phyloP scores from a whole-genome alignment of 1,284 basidiomycete species.

The Gymnopus androsaceus region DNA sequence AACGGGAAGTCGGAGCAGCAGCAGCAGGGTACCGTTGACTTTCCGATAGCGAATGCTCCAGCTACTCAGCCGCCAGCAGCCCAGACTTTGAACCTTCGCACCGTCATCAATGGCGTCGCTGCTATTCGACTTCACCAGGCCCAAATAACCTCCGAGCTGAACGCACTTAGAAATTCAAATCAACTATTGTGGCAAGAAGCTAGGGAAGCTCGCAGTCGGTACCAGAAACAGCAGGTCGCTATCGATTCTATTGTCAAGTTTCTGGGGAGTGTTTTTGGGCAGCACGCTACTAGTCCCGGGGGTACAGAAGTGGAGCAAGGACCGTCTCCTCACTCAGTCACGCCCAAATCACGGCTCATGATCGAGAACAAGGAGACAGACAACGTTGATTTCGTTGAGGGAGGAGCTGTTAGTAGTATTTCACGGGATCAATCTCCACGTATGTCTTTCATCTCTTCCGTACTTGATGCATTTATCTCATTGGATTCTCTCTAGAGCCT shows the following conservation, averaged over 20 bases:
- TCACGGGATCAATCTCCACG: conserved; percentile 29
- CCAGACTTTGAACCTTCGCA: conserved; percentile 71
- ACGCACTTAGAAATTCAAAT: conserved; percentile 87
- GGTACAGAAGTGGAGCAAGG: conserved; percentile 46
- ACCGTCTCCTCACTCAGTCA: conserved; percentile 41
- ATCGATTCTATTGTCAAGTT: conserved; percentile 96
- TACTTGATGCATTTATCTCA: background rate
- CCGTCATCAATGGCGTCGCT: conserved; percentile 81
- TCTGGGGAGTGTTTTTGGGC: conserved; percentile 90
- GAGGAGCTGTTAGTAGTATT: conserved; percentile 29
- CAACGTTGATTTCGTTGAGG: conserved; percentile 38
- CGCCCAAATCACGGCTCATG: conserved; percentile 59
- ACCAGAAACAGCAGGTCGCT: conserved; percentile 95
- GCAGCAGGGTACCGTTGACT: conserved; percentile 11
- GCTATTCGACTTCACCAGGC: conserved; percentile 92
- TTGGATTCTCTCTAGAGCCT: conserved; percentile 16
- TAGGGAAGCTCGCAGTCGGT: conserved; percentile 73
- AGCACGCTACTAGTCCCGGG: conserved; percentile 42
- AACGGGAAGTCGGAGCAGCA: conserved; percentile 4
- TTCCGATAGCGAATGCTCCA: conserved; percentile 23
- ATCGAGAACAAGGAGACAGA: conserved; percentile 56
- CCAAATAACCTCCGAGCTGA: conserved; percentile 85
- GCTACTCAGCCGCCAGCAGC: conserved; percentile 33
- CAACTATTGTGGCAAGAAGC: conserved; percentile 93
- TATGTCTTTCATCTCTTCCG: conserved; percentile 19